Evolutionary conservation across 2,329 filamentous ascomycete species (phyloP).

Genomic region (Cryphonectria parasitica): DNA sequence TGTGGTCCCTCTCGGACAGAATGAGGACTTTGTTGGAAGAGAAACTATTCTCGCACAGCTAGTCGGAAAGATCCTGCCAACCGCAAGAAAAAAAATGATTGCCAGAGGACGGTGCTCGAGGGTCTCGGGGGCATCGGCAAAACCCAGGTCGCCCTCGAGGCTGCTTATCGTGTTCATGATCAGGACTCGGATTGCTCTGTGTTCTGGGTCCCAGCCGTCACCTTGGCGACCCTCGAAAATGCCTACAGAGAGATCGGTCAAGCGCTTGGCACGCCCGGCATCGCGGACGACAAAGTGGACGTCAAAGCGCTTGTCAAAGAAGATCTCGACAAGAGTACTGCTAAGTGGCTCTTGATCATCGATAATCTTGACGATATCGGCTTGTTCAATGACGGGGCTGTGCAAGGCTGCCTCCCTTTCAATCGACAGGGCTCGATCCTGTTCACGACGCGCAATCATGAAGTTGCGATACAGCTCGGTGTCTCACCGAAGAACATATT

Average conservation of each 20-base stretch:
- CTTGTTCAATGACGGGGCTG: slow-evolving; percentile 28
- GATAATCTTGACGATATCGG: background rate
- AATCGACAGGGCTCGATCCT: slow-evolving; percentile 37
- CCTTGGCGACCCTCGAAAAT: slow-evolving; percentile 38
- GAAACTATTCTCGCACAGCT: background rate
- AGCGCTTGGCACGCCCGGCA: slow-evolving; percentile 35
- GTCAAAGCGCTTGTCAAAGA: slow-evolving; percentile 42
- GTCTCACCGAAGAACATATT: slow-evolving; percentile 31
- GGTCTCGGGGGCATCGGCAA: slow-evolving; percentile 33
- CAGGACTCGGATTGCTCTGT: slow-evolving; percentile 39
- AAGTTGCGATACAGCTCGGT: slow-evolving; percentile 26
- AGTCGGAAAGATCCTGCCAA: background rate
- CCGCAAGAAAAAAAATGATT: background rate
- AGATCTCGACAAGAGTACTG: background rate
- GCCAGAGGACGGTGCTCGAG: background rate
- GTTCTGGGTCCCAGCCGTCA: slow-evolving; percentile 45
- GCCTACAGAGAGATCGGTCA: slow-evolving; percentile 41
- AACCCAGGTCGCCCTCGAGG: slow-evolving; percentile 45
- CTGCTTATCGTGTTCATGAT: slow-evolving; percentile 36
- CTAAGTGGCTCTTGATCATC: background rate
- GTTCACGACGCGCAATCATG: slow-evolving; percentile 36
- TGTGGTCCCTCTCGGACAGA: background rate
- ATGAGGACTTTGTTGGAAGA: background rate
- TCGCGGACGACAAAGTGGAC: slow-evolving; percentile 41
- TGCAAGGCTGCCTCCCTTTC: slow-evolving; percentile 39